Base-by-base conservation (phyloP, 179 eudicot genomes). In the Pouteria campechiana region DNA sequence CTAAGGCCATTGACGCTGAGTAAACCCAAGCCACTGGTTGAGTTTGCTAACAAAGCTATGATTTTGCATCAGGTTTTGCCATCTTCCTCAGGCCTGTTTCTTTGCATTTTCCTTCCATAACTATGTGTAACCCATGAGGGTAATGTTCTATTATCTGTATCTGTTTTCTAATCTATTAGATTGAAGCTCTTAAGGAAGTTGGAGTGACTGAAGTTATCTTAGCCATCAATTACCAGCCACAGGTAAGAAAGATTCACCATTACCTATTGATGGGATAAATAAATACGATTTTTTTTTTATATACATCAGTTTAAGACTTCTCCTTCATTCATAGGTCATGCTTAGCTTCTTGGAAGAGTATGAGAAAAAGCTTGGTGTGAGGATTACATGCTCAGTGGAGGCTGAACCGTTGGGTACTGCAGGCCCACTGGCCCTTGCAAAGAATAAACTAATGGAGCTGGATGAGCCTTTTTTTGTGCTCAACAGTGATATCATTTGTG, bases 51-150 rank as follows among this genome's bases (percentile, higher is more conserved):
- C 53, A 55, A 55, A 25, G 52, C 61, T 34, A 55, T 55, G 53
- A 55, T 55, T 6, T 33, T 55, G 46, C 61, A 55, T 38, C 61
- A 55, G 61, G 61, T 55, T n/a, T n/a, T n/a, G n/a, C n/a, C n/a
- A n/a, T n/a, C n/a, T n/a, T n/a, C n/a, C n/a, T n/a, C n/a, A n/a
- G n/a, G n/a, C n/a, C n/a, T n/a, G n/a, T n/a, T n/a, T n/a, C n/a
- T n/a, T n/a, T n/a, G n/a, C n/a, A n/a, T n/a, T n/a, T n/a, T n/a
- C n/a, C n/a, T n/a, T n/a, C n/a, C n/a, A n/a, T n/a, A n/a, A n/a
- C n/a, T n/a, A n/a, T n/a, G n/a, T n/a, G n/a, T n/a, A n/a, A n/a
- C n/a, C n/a, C n/a, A n/a, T n/a, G n/a, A n/a, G n/a, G n/a, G n/a
- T n/a, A n/a, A n/a, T n/a, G n/a, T n/a, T n/a, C n/a, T n/a, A n/a